Base-by-base conservation (phyloP, 2,329 filamentous ascomycete genomes). In the Beauveria sp. region DNA sequence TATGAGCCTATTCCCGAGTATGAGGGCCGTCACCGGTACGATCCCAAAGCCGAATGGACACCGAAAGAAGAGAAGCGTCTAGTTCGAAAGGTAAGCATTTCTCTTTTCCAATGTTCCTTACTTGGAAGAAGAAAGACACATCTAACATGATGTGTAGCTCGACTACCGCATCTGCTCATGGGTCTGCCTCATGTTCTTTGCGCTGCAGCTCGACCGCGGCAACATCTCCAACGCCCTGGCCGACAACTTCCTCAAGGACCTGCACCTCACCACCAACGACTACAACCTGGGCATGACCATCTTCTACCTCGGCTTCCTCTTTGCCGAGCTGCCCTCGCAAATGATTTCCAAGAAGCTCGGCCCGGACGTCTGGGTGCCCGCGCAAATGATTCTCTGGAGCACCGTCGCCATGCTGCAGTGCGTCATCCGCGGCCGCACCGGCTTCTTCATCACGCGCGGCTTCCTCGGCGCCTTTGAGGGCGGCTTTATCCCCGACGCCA, bases 21-120 rank as follows among this genome's bases (percentile, higher is more conserved):
- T 66, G 84, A 87, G 66, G 82, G 83, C 3, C 70, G 76, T 9
- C 84, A 86, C 69, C 76, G 83, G 55, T 86, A 80, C 67, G 83
- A 87, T 65, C 83, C 83, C 0, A 68, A 74, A 1, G 82, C 80
- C 51, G 73, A 77, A 51, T 87, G 84, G 84, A 79, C 79, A 2
- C 70, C 75, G 12, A 75, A 78, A 53, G 84, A 87, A 66, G 84
- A 87, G 70, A 78, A 59, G 34, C 41, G 43, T 41, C 46, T 63
- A 3, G 47, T 63, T 7, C 28, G 61, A 28, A 62, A 62, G 61
- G 61, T 59, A 9, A 20, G 9, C 14, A 12, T 12, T 6, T 30
- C 5, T 20, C 20, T 26, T 8, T 4, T 28, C 20, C 24, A 40
- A 46, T 2, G 3, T 5, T 1, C 3, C 52, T 55, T 3, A 43